These are phyloP conservation scores for Talaromyces sp. DNA, from an alignment of 2,329 filamentous ascomycete species.

Conservation along the genomic window DNA sequence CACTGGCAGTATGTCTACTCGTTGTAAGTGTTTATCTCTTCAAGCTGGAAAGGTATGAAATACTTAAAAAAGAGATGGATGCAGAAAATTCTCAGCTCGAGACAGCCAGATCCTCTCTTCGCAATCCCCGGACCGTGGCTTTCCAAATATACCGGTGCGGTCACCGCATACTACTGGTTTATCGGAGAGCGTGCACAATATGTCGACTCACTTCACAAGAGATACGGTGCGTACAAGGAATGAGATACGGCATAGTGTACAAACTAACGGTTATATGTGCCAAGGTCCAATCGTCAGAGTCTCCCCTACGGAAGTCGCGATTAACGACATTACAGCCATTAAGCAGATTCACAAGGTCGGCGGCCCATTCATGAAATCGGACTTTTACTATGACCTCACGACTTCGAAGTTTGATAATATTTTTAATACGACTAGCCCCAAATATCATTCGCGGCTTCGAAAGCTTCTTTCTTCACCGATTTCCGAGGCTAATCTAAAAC, in stretches of 20 bases:
- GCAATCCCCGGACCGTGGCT: conserved; percentile 19
- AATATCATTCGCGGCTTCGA: conserved; percentile 36
- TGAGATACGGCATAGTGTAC: background rate
- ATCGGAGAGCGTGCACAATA: conserved; percentile 16
- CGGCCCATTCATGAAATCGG: conserved; percentile 27
- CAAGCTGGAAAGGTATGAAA: background rate
- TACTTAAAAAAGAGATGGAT: background rate
- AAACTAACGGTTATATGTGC: background rate
- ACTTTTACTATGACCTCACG: conserved; percentile 24
- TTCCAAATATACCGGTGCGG: conserved; percentile 20
- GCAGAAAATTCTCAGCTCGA: background rate
- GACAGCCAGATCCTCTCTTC: conserved; percentile 9
- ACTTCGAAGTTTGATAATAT: conserved; percentile 22
- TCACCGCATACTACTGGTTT: conserved; percentile 19
- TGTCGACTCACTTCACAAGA: conserved; percentile 21
- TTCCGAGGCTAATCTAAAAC: conserved; percentile 16
- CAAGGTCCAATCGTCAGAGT: conserved; percentile 28
- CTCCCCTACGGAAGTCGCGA: conserved; percentile 21
- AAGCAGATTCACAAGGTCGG: conserved; percentile 30
- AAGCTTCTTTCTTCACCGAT: conserved; percentile 35
- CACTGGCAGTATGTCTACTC: background rate
- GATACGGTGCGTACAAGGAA: conserved; percentile 19
- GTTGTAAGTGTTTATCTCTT: background rate
- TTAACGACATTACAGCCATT: conserved; percentile 33
- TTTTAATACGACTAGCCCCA: conserved; percentile 37